Conservation (phyloP, 2,329 filamentous ascomycete genomes). For the Botrytis byssoidea region DNA sequence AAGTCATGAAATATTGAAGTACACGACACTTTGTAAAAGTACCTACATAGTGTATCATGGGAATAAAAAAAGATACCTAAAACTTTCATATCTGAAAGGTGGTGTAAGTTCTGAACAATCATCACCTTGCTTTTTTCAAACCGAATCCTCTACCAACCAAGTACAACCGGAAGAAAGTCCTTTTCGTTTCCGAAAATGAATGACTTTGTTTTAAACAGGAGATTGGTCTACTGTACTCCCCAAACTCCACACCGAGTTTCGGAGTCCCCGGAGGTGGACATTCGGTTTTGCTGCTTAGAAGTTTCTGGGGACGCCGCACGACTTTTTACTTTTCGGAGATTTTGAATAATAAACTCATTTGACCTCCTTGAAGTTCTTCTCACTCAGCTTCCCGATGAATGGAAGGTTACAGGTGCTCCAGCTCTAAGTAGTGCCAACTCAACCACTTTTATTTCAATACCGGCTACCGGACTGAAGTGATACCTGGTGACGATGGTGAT, state of each 20-base stretch:
- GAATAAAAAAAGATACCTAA: constrained; percentile 38
- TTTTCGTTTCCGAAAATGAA: not conserved
- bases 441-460: not conserved
- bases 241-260: not conserved
- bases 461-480: constrained; percentile 8
- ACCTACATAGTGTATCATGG: not conserved
- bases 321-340: not conserved
- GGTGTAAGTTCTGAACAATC: not conserved
- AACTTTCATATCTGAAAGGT: not conserved
- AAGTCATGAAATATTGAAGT: not conserved
- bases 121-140: not conserved
- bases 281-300: too few relatives aligned
- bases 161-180: not conserved
- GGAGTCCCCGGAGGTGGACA: not conserved
- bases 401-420: not conserved
- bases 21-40: not conserved
- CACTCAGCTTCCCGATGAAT: not conserved
- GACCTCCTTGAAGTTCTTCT: not conserved
- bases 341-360: not conserved
- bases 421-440: not conserved
- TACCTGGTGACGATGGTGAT: not conserved
- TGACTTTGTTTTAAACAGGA: not conserved
- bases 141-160: not conserved
- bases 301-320: not conserved
- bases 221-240: not conserved